These are phyloP conservation scores for Annulohypoxylon bovei DNA, from an alignment of 495 filamentous ascomycete species.

Conservation along the genomic window DNA sequence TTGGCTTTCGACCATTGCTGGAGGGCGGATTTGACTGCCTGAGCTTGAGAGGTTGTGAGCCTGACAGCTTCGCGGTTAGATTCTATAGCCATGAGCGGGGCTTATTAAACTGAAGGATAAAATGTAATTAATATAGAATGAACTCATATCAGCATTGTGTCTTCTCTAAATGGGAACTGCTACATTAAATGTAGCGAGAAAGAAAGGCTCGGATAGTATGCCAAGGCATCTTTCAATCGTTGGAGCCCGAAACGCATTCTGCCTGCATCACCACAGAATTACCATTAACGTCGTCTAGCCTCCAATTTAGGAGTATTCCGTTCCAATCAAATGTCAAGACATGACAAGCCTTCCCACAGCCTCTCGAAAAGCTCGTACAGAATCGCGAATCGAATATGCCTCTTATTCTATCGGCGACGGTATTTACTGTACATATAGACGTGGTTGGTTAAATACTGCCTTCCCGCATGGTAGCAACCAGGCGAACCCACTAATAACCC, in stretches of 20 bases:
- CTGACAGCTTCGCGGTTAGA: neutral
- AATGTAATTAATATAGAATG: neutral
- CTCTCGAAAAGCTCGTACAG: no score
- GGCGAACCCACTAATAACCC: no score
- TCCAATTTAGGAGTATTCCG: no score
- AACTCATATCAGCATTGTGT: neutral
- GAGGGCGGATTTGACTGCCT: neutral
- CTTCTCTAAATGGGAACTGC: neutral
- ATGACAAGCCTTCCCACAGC: no score
- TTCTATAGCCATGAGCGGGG: neutral
- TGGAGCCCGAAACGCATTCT: neutral
- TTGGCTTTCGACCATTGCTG: slow-evolving; percentile 13
- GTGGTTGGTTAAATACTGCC: no score
- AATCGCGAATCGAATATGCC: no score
- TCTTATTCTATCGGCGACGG: no score
- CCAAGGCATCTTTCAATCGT: neutral
- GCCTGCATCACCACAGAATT: neutral
- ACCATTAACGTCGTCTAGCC: neutral
- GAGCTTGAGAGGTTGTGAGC: slow-evolving; percentile 2
- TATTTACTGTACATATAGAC: no score
- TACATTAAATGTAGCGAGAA: no score
- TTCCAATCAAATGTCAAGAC: no score
- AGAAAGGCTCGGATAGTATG: neutral
- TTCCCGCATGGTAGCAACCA: no score
- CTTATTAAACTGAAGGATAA: neutral